phyloP scores from a whole-genome alignment of 2,329 filamentous ascomycete species.

The Fusarium sublunatum region DNA sequence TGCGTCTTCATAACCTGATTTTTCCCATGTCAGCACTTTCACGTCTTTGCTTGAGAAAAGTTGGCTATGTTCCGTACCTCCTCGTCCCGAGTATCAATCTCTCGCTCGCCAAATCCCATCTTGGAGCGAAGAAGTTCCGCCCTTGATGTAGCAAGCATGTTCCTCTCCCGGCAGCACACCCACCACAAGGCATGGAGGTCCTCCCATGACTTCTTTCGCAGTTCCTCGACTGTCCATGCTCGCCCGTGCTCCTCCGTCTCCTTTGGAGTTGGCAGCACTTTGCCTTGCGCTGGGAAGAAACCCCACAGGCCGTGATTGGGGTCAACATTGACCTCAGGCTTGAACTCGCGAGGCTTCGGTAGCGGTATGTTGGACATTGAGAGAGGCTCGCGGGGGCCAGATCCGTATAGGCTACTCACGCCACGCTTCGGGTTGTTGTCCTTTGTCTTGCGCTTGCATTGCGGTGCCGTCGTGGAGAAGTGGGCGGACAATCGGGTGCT shows the following conservation, averaged over 20 bases:
- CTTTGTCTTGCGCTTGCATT: slow-evolving; percentile 63
- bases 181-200: slow-evolving; percentile 95
- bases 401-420: slow-evolving; percentile 82
- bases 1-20: slow-evolving; percentile 79
- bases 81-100: slow-evolving; percentile 71
- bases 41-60: not conserved
- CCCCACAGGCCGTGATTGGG: slow-evolving; percentile 89
- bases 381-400: slow-evolving; percentile 78
- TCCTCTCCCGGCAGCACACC: slow-evolving; percentile 91
- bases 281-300: slow-evolving; percentile 82
- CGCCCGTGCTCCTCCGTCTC: slow-evolving; percentile 80
- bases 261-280: slow-evolving; percentile 76
- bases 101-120: slow-evolving; percentile 78
- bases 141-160: slow-evolving; percentile 83
- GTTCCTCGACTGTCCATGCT: slow-evolving; percentile 85
- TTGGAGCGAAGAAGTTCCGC: slow-evolving; percentile 74
- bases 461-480: slow-evolving; percentile 67
- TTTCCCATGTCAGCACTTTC: slow-evolving; percentile 22
- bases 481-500: slow-evolving; percentile 39
- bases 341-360: slow-evolving; percentile 74
- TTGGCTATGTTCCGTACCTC: slow-evolving; percentile 65
- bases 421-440: slow-evolving; percentile 86
- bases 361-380: slow-evolving; percentile 78
- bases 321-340: slow-evolving; percentile 70
- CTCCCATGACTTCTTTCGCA: slow-evolving; percentile 91